Evolutionary conservation across 2,329 filamentous ascomycete species (phyloP).

Genomic region (Botrytis fragariae): DNA sequence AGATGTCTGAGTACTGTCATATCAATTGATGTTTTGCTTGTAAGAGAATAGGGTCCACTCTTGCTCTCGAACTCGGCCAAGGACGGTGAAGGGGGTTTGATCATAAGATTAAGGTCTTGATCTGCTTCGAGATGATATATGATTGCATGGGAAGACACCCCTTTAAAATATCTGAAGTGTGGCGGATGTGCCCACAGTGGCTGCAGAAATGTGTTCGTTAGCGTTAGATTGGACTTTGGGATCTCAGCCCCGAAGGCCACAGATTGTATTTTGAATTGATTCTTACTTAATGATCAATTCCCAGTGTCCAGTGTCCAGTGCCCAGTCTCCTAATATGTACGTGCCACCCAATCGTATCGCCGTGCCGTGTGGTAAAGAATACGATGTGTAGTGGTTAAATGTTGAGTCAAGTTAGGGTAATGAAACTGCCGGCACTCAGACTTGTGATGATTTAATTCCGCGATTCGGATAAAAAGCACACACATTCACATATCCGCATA

Average conservation of each 20-base stretch:
- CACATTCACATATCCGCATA: background rate
- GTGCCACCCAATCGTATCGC: background rate
- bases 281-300: background rate
- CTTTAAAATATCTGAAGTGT: background rate
- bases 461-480: background rate
- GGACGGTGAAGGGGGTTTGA: constrained; percentile 14
- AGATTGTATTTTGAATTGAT: background rate
- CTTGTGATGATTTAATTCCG: background rate
- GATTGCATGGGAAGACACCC: background rate
- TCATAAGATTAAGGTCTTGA: background rate
- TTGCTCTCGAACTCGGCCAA: constrained; percentile 3
- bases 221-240: constrained; percentile 1
- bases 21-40: background rate
- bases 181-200: background rate
- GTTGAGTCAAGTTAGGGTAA: background rate
- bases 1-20: background rate
- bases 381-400: background rate
- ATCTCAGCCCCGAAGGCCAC: background rate
- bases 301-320: background rate
- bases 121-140: constrained; percentile 11
- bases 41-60: background rate
- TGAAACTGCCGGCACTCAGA: background rate
- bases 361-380: background rate
- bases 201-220: background rate
- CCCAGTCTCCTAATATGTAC: background rate